phyloP scores from a whole-genome alignment of 2,329 filamentous ascomycete species.

The Didymella lethalis region DNA sequence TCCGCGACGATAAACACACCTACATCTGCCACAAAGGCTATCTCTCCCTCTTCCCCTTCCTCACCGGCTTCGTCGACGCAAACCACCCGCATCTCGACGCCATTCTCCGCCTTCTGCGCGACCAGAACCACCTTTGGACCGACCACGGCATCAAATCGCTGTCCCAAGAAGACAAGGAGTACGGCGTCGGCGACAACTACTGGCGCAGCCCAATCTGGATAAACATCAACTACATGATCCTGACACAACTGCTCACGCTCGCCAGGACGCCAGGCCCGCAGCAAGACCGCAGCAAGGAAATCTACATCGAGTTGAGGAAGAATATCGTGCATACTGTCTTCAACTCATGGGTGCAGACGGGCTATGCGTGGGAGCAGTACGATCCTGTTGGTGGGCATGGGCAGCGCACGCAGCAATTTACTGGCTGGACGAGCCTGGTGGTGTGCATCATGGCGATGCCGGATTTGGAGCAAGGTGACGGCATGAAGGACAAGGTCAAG shows the following conservation, averaged over 20 bases:
- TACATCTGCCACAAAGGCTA: slow-evolving; percentile 95
- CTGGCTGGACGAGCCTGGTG: slow-evolving; percentile 92
- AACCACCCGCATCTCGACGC: slow-evolving; percentile 76
- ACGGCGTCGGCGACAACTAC: slow-evolving; percentile 91
- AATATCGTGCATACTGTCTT: slow-evolving; percentile 90
- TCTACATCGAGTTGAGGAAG: slow-evolving; percentile 78
- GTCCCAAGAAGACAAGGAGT: slow-evolving; percentile 78
- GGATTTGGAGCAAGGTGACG: slow-evolving; percentile 58
- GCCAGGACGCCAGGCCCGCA: slow-evolving; percentile 62
- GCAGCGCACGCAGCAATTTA: slow-evolving; percentile 93
- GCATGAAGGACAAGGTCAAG: slow-evolving; percentile 29
- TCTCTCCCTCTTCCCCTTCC: slow-evolving; percentile 87
- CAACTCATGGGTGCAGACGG: slow-evolving; percentile 83
- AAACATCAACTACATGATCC: slow-evolving; percentile 90
- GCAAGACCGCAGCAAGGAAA: slow-evolving; percentile 70
- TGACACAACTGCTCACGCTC: slow-evolving; percentile 70
- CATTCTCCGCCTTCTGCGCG: slow-evolving; percentile 75
- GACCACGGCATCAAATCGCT: slow-evolving; percentile 84
- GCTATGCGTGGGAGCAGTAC: slow-evolving; percentile 98
- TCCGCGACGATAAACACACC: slow-evolving; percentile 83
- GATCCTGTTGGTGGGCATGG: slow-evolving; percentile 87
- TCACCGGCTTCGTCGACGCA: slow-evolving; percentile 77
- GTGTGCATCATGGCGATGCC: slow-evolving; percentile 96
- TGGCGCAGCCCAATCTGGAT: slow-evolving; percentile 96
- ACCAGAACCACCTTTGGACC: slow-evolving; percentile 86